Base-by-base conservation (phyloP, 305 asterid species). In the Solanum hybrid region DNA sequence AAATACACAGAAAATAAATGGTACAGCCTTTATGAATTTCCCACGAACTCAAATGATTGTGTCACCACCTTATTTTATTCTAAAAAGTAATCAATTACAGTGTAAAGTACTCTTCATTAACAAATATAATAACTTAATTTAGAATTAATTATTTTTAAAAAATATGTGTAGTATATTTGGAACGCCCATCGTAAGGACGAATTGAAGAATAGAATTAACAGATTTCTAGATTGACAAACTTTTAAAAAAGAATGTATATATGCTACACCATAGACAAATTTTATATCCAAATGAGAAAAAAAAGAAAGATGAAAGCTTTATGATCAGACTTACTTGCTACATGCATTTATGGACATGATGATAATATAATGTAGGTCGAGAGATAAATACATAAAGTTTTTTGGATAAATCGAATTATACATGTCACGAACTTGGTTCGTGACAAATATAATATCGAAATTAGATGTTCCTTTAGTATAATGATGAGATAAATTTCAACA, bases 21-120 rank as follows among this genome's bases (percentile, higher is more conserved):
- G 24, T 76, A 78, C 85, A 42, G 5, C 37, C 71, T 81, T 81
- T 81, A 26, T 81, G 37, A 42, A 42, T 42, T 42, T 2, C 38
- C 71, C 87, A 81, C 87, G 72, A 42, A 81, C 14, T 81, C 87
- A 81, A 81, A 81, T 81, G 87, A 81, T 81, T 81, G 14, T 81
- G 27, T 42, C 87, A 81, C 87, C 13, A 42, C 26, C 37, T 81
- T 42, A 42, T 42, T 42, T 81, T 42, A 81, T 81, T 45, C 37
- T 15, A 24, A 80, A 11, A 78, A 80, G 24, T 38, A 56, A 80
- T 80, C 10, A 80, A 71, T n/a, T 66, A 66, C 26, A 78, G 42
- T 77, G 36, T 76, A 32, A 32, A 17, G 26, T 76, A 77, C 27
- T 77, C 37, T 76, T 77, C 27, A 34, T 77, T 77, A 19, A 9